A percentile compares a stretch with the other conserved stretches of the same genome.
These are phyloP conservation scores for Gnomoniopsis smithogilvyi DNA, from an alignment of 2,329 filamentous ascomycete species.

Conservation along the genomic window DNA sequence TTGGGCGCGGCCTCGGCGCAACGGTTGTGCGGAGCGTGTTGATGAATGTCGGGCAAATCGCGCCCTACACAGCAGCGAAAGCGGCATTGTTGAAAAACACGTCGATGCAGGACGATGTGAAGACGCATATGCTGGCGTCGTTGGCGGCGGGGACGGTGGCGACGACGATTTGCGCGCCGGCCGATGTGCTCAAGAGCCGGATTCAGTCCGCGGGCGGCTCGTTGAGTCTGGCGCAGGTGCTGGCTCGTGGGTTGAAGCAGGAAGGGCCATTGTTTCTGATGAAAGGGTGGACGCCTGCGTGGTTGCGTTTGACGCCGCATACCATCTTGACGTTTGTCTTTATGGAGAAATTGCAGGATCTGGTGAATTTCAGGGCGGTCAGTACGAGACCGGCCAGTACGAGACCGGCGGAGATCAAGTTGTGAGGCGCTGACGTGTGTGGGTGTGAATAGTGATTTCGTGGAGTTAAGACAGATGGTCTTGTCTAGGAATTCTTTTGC, in stretches of 20 bases:
- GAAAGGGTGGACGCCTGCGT: conserved; percentile 44
- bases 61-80: conserved; percentile 38
- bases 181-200: conserved; percentile 42
- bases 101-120: conserved; percentile 34
- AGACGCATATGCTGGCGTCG: conserved; percentile 37
- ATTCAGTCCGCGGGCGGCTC: conserved; percentile 31
- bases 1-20: conserved; percentile 35
- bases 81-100: conserved; percentile 27
- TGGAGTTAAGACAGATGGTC: too few relatives aligned
- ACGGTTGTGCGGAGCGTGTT: conserved; percentile 40
- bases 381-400: background rate
- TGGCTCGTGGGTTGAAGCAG: conserved; percentile 31
- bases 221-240: conserved; percentile 30
- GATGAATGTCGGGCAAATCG: conserved; percentile 45
- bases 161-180: conserved; percentile 42
- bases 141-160: conserved; percentile 42
- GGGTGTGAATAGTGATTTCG: background rate
- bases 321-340: conserved; percentile 45
- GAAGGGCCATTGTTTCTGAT: conserved; percentile 41
- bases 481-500: too few relatives aligned
- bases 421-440: background rate
- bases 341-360: conserved; percentile 40
- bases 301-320: conserved; percentile 41
- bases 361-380: conserved; percentile 20
- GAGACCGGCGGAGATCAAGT: conserved; percentile 17